Evolutionary conservation across 352 stramenopile genomes (phyloP).

Genomic region (Pythium monospermum): DNA sequence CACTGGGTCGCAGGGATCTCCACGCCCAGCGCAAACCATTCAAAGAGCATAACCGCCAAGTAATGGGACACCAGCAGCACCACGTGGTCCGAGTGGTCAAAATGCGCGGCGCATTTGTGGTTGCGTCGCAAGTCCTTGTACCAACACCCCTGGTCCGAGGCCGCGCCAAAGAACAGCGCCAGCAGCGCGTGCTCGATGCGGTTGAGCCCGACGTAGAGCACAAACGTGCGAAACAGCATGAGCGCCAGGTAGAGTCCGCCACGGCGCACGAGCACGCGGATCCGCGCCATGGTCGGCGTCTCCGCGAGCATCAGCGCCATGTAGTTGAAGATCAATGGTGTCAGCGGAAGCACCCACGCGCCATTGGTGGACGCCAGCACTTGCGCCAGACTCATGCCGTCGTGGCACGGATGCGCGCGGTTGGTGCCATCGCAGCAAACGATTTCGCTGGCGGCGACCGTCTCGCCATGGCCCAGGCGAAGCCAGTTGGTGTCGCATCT

Average conservation of each 20-base stretch:
- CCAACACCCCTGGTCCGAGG: constrained; percentile 37
- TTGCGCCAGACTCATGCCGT: constrained; percentile 53
- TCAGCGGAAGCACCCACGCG: constrained; percentile 61
- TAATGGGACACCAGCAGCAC: constrained; percentile 73
- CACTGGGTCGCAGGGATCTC: constrained; percentile 25
- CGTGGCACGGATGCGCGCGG: constrained; percentile 46
- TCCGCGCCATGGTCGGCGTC: constrained; percentile 37
- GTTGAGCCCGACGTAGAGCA: constrained; percentile 63
- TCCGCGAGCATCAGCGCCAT: constrained; percentile 53
- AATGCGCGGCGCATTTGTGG: constrained; percentile 41
- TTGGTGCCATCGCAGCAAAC: constrained; percentile 50
- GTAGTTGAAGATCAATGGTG: constrained; percentile 64
- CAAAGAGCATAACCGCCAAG: constrained; percentile 61
- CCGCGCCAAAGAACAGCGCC: constrained; percentile 30
- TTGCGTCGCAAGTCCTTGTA: constrained; percentile 51
- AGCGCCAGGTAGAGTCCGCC: constrained; percentile 48
- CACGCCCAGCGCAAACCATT: constrained; percentile 64
- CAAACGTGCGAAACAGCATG: constrained; percentile 60
- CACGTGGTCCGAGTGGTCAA: constrained; percentile 80
- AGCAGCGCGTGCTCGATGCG: constrained; percentile 40
- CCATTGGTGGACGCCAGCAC: constrained; percentile 45
- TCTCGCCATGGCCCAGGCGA: constrained; percentile 24
- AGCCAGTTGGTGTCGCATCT: constrained; percentile 76
- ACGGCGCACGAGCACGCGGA: constrained; percentile 53
- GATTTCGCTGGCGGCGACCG: constrained; percentile 26